Evolutionary conservation across 139 green algal genomes (phyloP), one percentile per base, ranked within the genome.

Genomic region (Haematococcus lacustris): DNA sequence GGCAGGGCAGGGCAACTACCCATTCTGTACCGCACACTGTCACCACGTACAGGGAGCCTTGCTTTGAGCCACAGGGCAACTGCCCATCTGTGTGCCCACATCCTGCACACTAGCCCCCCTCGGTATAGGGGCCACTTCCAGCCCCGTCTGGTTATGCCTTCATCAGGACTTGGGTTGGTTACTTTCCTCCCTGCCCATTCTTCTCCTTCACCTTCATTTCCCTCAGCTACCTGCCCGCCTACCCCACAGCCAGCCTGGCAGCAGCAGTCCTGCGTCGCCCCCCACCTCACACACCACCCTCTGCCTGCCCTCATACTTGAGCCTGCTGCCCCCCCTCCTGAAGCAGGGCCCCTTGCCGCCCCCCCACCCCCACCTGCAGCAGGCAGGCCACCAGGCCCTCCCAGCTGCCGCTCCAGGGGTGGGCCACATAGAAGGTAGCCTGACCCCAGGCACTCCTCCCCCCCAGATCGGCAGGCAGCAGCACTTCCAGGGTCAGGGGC

Each of bases 391-490:
- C 37, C 34, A 51, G 23, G 6, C 6, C 64, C 64, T 57, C 64
- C 5, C 35, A 71, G 3, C 3, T 61, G 40, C 34, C 38, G 3
- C 38, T 13, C 66, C 66, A 71, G 5, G 66, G 17, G 39, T 71
- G 66, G 1, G 66, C 38, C 40, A 71, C n/a, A 40, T 43, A 71
- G n/a, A 40, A 71, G 40, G 66, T 60, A 3, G 40, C 66, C 1
- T 3, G 40, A n/a, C 66, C 66, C n/a, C 60, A 71, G 23, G 25
- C 66, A 32, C 28, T 32, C 40, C 39, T 59, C 25, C 66, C 66
- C 28, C 13, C 66, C 3, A 71, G 38, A 40, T 71, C 66, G 4
- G 39, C 4, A 26, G 66, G 66, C 3, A 71, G 21, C 3, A 17
- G 40, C 28, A 69, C 63, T 67, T n/a, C n/a, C n/a, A n/a, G n/a